Conservation (phyloP, 106 monocot genomes). For the Dendrobium chrysotoxum region DNA sequence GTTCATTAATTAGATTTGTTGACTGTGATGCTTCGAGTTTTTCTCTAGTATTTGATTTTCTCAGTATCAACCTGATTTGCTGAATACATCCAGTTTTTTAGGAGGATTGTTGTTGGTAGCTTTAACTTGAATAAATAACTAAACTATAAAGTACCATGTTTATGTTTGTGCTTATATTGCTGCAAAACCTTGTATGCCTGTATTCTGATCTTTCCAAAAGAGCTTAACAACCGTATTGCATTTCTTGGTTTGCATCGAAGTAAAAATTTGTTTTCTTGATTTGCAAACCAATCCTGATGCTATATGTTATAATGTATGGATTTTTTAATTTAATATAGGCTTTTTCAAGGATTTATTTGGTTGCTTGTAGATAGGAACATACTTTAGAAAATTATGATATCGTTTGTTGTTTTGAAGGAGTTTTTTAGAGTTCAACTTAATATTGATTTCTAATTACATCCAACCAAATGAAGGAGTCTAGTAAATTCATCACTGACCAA, state of each 20-base stretch:
- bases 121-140: background rate
- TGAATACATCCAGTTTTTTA: background rate
- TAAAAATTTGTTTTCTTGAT: background rate
- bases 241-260: background rate
- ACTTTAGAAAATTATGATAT: background rate
- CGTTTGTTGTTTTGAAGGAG: background rate
- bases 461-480: background rate
- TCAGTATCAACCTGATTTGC: background rate
- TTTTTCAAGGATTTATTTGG: background rate
- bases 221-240: background rate
- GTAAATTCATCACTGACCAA: background rate
- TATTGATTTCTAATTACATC: background rate
- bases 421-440: background rate
- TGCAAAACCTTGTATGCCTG: background rate
- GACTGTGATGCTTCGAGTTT: background rate
- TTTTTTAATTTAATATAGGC: background rate
- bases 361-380: background rate
- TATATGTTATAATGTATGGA: background rate
- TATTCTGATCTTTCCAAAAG: background rate
- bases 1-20: background rate
- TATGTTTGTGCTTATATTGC: background rate
- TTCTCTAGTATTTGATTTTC: background rate
- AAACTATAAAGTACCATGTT: background rate
- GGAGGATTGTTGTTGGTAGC: background rate
- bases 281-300: background rate